Conservation (phyloP, 257 asterid species). For the Solanum chiquidenum region DNA sequence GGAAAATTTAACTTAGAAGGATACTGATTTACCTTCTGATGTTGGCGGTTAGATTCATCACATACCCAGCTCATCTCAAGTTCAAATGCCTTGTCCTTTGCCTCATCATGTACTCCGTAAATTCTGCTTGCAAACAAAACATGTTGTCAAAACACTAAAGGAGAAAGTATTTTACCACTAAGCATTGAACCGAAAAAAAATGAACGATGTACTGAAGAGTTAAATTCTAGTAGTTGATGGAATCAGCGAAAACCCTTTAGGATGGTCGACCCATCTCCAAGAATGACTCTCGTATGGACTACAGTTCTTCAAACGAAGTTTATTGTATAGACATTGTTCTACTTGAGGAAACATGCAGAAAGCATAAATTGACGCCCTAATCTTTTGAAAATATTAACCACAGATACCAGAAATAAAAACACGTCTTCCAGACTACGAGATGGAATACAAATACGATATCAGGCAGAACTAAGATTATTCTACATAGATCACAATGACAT, state of each 20-base stretch:
- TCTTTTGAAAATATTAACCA: background rate
- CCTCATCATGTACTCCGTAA: constrained; percentile 93
- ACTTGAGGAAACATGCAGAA: background rate
- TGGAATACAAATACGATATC: background rate
- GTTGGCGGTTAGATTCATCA: constrained; percentile 90
- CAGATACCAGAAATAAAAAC: background rate
- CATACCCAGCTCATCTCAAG: constrained; percentile 97
- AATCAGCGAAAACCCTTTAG: background rate
- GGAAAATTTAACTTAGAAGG: background rate
- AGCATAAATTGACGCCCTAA: background rate
- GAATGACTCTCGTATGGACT: background rate
- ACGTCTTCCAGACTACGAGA: background rate
- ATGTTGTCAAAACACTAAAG: background rate
- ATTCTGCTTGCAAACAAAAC: constrained; percentile 34
- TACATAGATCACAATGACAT: background rate
- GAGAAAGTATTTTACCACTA: background rate
- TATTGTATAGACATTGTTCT: background rate
- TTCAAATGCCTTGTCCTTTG: constrained; percentile 95
- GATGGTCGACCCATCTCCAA: background rate
- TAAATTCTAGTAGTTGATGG: background rate
- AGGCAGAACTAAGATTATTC: background rate
- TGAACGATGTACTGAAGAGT: background rate
- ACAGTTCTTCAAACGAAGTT: background rate
- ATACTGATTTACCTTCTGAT: constrained; percentile 57
- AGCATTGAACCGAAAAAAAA: background rate